Conservation (phyloP, 208 protist species). For the Plasmodiophora brassicae region DNA sequence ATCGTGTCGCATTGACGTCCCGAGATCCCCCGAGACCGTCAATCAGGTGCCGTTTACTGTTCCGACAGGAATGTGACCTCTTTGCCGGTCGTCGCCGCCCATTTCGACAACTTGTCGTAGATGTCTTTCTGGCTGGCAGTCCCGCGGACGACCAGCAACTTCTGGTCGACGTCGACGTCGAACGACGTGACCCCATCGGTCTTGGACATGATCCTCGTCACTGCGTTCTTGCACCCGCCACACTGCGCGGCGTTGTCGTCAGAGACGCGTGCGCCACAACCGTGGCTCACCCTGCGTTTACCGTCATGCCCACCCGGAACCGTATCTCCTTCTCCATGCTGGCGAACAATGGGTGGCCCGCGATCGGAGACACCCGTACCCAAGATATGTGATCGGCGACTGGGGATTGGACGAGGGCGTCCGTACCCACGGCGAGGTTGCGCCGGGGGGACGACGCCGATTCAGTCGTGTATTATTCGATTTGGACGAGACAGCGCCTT, state of each 20-base stretch:
- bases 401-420: no score
- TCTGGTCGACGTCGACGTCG: background rate
- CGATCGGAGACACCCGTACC: no score
- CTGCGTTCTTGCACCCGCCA: constrained; percentile 14
- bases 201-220: background rate
- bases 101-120: background rate
- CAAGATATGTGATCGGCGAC: no score
- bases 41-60: background rate
- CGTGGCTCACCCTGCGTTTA: background rate
- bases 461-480: no score
- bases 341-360: no score
- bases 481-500: no score
- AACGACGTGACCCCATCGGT: background rate
- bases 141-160: background rate
- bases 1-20: no score
- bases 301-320: constrained; percentile 4
- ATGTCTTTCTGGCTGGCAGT: background rate
- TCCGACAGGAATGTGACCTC: constrained; percentile 1
- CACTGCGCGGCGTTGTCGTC: background rate
- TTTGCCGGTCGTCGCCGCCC: background rate
- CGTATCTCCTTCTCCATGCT: constrained; percentile 17
- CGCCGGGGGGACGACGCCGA: no score
- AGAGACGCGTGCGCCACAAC: no score
- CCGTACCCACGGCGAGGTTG: no score
- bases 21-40: no score